A percentile compares a stretch with the other conserved stretches of the same genome.
phyloP scores from a whole-genome alignment of 441 rosid species.

The Omphalea diandra region DNA sequence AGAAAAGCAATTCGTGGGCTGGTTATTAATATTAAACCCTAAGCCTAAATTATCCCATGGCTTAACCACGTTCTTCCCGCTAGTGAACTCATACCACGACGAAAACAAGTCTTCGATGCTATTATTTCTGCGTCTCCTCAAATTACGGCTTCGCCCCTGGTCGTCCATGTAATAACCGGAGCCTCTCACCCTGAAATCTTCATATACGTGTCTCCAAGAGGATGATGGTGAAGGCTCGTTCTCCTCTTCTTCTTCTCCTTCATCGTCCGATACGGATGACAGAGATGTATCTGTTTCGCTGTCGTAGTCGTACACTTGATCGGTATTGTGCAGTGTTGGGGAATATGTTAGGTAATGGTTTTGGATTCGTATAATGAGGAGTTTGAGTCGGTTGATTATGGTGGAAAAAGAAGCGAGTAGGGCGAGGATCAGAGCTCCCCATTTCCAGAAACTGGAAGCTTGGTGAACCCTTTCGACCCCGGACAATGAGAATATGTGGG shows the following conservation, averaged over 20 bases:
- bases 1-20: conserved; percentile 15
- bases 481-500: conserved; percentile 39
- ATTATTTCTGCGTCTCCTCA: conserved; percentile 39
- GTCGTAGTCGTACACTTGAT: conserved; percentile 31
- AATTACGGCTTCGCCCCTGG: conserved; percentile 31
- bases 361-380: conserved; percentile 38
- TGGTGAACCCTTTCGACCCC: conserved; percentile 33
- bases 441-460: conserved; percentile 52
- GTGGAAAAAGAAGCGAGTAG: conserved; percentile 58
- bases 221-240: conserved; percentile 15
- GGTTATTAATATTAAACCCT: conserved; percentile 29
- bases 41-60: conserved; percentile 72
- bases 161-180: conserved; percentile 25
- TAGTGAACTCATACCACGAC: conserved; percentile 50
- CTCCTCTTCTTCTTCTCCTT: conserved; percentile 21
- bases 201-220: conserved; percentile 30
- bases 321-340: conserved; percentile 17
- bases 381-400: conserved; percentile 43
- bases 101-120: conserved; percentile 63
- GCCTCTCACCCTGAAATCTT: conserved; percentile 44
- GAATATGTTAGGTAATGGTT: conserved; percentile 21
- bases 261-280: conserved; percentile 32
- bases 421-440: conserved; percentile 61
- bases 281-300: conserved; percentile 45
- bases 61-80: conserved; percentile 72